Percentiles rank a stretch among this genome's conserved stretches.
Conservation (phyloP, 345 rosid genomes). For the Murraya koenigii region DNA sequence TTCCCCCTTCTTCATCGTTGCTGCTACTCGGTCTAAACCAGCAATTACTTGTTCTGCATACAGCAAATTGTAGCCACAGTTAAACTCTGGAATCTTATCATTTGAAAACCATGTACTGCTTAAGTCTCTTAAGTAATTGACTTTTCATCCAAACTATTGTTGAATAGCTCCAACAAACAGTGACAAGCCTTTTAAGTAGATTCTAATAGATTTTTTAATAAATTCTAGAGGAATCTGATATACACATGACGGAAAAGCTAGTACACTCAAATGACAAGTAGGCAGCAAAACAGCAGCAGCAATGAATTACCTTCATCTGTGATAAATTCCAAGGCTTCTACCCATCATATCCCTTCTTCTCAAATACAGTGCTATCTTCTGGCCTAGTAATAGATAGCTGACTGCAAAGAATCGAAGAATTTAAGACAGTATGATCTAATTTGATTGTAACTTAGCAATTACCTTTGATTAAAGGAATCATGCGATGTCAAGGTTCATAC, state of each 20-base stretch:
- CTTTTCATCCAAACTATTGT: neutral
- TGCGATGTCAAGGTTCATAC: neutral
- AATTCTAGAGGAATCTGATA: neutral
- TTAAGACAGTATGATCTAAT: neutral
- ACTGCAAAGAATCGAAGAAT: constrained; percentile 34
- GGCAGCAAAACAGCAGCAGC: neutral
- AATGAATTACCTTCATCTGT: constrained; percentile 49
- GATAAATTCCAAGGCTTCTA: constrained; percentile 43
- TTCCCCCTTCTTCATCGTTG: constrained; percentile 59
- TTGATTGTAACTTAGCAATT: no score
- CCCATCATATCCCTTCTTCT: constrained; percentile 51
- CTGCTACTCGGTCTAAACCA: constrained; percentile 49
- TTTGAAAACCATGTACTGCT: neutral
- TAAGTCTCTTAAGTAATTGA: neutral
- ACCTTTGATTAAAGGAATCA: neutral
- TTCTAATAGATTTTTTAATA: neutral
- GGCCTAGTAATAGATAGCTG: constrained; percentile 44
- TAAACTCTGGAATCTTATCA: neutral
- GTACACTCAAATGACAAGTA: neutral
- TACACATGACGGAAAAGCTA: neutral
- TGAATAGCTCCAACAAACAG: neutral
- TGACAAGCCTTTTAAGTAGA: neutral
- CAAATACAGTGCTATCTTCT: constrained; percentile 54
- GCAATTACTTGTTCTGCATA: constrained; percentile 44
- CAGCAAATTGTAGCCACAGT: neutral